Base-by-base conservation (phyloP, 2,329 filamentous ascomycete genomes). In the Aurifilum marmelostoma region DNA sequence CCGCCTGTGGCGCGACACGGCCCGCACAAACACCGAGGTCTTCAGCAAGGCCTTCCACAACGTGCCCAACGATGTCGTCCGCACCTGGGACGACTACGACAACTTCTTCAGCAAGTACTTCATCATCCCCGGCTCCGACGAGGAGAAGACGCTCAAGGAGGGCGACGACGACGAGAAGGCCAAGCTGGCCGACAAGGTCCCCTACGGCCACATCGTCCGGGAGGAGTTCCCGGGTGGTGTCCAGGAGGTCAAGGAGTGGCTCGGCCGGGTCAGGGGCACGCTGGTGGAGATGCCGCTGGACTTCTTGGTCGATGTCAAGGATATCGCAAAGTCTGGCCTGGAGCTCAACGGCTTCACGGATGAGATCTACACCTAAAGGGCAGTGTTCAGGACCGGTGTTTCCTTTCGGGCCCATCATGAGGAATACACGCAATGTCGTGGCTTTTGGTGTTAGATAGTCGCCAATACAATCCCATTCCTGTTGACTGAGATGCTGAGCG, bases 281-380 rank as follows among this genome's bases (percentile, higher is more conserved):
- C 80, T 94, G 60, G 91, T 97, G 9, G 92, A 97, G 83, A 97
- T 97, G 94, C 93, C 94, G 37, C 83, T 97, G 74, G 84, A 93
- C 73, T 97, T 97, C 82, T 82, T 97, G 78, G 90, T 91, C 75
- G 91, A 94, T 43, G 87, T 88, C 11, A 87, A 93, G 75, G 94
- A 97, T 78, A 90, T 97, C 78, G 95, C 94, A 4, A 90, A 94
- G 84, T 88, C 93, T 74, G 93, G 94, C 0, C 75, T 97, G 75
- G 85, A 86, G 29, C 80, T 94, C 72, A 94, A 94, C 80, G 84
- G 85, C 34, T 79, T 93, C 74, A 94, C 92, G 1, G 87, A 92
- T 75, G 88, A 89, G 75, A 80, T 94, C 50, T 94, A 94, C 79
- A 94, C 91, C 5, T 85, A 74, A 32, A 63, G 16, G 21, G 14